Percentiles rank a stretch among this genome's conserved stretches.
These are phyloP conservation scores for Erodium moschatum DNA, from an alignment of 441 rosid species.

Conservation along the genomic window DNA sequence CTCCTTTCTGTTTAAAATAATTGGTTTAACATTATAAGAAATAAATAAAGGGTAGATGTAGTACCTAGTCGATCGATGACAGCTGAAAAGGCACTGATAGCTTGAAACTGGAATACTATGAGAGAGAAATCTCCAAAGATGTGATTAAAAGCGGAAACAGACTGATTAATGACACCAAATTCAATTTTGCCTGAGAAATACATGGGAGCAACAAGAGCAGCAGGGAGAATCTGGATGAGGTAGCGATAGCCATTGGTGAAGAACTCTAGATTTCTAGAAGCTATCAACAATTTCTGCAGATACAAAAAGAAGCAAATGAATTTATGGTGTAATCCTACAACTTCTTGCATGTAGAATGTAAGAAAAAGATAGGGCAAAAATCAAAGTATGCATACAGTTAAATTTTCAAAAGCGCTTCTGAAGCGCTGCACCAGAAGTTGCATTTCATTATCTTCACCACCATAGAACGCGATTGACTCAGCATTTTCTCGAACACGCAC, in stretches of 20 bases:
- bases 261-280: conserved; percentile 92
- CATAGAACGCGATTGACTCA: conserved; percentile 87
- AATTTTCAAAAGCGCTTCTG: conserved; percentile 72
- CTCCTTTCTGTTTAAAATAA: background rate
- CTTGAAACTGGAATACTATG: conserved; percentile 84
- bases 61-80: conserved; percentile 91
- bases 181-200: conserved; percentile 92
- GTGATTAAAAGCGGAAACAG: conserved; percentile 92
- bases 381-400: conserved; percentile 39
- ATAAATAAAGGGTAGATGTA: conserved; percentile 13
- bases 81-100: conserved; percentile 92
- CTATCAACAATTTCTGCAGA: conserved; percentile 69
- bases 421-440: conserved; percentile 81
- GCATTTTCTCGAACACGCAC: conserved; percentile 95
- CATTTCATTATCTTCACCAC: conserved; percentile 83
- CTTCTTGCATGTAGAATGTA: no score
- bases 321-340: no score
- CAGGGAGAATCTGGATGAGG: conserved; percentile 95
- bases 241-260: conserved; percentile 91
- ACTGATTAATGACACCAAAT: conserved; percentile 95
- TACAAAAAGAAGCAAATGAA: background rate
- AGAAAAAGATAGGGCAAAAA: conserved; percentile 12
- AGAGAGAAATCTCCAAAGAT: conserved; percentile 92
- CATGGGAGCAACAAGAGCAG: conserved; percentile 97
- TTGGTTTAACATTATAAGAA: conserved; percentile 1